phyloP scores from a whole-genome alignment of 106 monocot species.

The Acorus calamus region DNA sequence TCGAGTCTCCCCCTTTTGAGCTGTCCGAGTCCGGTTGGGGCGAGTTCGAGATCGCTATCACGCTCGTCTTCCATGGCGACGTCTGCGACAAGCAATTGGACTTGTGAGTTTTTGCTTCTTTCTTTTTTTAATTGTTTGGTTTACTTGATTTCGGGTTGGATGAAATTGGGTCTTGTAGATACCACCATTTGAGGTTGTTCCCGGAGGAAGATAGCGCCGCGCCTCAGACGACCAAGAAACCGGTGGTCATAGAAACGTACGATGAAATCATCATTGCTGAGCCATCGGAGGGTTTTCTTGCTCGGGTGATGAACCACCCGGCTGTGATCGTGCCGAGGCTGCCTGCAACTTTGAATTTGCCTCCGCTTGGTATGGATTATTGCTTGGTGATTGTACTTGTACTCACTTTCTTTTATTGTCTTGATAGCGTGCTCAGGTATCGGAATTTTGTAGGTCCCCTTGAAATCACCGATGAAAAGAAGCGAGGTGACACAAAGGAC shows the following conservation, averaged over 20 bases:
- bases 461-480: conserved; percentile 57
- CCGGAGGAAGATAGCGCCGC: conserved; percentile 78
- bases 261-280: conserved; percentile 92
- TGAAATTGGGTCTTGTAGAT: conserved; percentile 23
- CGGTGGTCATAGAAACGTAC: conserved; percentile 87
- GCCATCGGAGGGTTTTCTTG: conserved; percentile 75
- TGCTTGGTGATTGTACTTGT: not conserved
- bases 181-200: conserved; percentile 87
- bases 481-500: conserved; percentile 85
- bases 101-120: conserved; percentile 41
- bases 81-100: conserved; percentile 92
- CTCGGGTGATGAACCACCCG: conserved; percentile 80
- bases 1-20: conserved; percentile 95
- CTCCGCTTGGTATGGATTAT: conserved; percentile 42
- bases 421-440: not conserved
- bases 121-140: too few species aligned
- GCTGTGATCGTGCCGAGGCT: conserved; percentile 76
- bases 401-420: conserved; percentile 1
- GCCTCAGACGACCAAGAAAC: conserved; percentile 78
- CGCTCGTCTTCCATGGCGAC: conserved; percentile 84
- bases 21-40: conserved; percentile 97
- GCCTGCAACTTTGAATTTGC: conserved; percentile 55
- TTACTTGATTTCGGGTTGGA: too few species aligned
- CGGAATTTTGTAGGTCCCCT: conserved; percentile 32
- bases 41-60: conserved; percentile 95